Evolutionary conservation across 1,139 yeast species (phyloP).

Genomic region (Lodderomyces beijingensis): DNA sequence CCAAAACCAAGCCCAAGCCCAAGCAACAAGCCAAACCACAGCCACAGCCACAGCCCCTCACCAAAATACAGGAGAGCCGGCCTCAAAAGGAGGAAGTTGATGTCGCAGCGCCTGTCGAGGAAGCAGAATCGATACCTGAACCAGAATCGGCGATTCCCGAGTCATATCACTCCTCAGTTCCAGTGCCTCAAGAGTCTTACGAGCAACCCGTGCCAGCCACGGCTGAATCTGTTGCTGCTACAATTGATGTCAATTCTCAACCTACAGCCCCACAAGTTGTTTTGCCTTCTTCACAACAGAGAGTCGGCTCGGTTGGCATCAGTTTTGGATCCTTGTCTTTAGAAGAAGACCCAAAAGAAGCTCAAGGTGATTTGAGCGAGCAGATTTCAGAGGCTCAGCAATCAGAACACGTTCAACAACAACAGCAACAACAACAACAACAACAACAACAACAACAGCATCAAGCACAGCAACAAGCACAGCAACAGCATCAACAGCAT

Average conservation of each 20-base stretch:
- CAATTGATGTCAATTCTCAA: constrained; percentile 12
- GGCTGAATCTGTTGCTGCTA: constrained; percentile 4
- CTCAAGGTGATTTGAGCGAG: constrained; percentile 14
- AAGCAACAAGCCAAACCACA: constrained; percentile 8
- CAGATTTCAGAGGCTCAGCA: constrained; percentile 14
- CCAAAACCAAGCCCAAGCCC: constrained; percentile 41
- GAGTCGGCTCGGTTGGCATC: constrained; percentile 57
- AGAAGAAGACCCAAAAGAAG: constrained; percentile 27
- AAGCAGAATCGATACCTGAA: constrained; percentile 19
- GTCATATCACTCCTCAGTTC: constrained; percentile 10
- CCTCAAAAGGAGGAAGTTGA: constrained; percentile 6
- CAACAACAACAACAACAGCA: constrained; percentile 14
- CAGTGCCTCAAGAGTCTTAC: constrained; percentile 16
- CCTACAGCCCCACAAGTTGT: constrained; percentile 65
- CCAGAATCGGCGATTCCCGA: constrained; percentile 13
- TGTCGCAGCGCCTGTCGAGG: constrained; percentile 14
- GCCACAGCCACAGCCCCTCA: constrained; percentile 7
- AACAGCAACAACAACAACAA: constrained; percentile 14
- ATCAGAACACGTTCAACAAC: constrained; percentile 13
- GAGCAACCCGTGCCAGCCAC: constrained; percentile 47
- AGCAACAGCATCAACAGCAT: constrained; percentile 11
- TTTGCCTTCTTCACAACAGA: constrained; percentile 53
- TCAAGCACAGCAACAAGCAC: constrained; percentile 9
- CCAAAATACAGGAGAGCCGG: constrained; percentile 10
- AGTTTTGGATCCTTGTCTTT: constrained; percentile 64